Conservation (phyloP, 768 basidiomycete genomes). For the Asterophora parasitica region DNA sequence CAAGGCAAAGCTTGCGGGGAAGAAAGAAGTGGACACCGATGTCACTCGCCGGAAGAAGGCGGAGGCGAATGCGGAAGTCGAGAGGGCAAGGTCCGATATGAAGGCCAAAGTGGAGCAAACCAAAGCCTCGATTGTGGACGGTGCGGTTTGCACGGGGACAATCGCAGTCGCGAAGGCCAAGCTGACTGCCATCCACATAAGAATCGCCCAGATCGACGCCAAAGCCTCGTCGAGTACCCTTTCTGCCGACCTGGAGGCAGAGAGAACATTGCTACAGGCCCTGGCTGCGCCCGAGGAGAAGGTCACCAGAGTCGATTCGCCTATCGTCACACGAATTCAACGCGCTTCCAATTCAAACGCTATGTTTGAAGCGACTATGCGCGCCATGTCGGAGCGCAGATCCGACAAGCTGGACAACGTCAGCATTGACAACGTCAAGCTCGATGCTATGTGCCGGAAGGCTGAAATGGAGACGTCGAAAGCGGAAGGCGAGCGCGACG, state of each 20-base stretch:
- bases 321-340: slow-evolving; percentile 52
- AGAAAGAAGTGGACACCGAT: slow-evolving; percentile 57
- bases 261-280: slow-evolving; percentile 62
- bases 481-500: slow-evolving; percentile 61
- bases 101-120: slow-evolving; percentile 68
- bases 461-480: slow-evolving; percentile 68
- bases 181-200: slow-evolving; percentile 55
- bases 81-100: slow-evolving; percentile 70
- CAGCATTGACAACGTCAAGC: slow-evolving; percentile 63
- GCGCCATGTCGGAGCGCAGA: slow-evolving; percentile 75
- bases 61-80: slow-evolving; percentile 72
- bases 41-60: slow-evolving; percentile 58
- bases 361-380: slow-evolving; percentile 83
- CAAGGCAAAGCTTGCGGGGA: slow-evolving; percentile 79
- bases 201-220: slow-evolving; percentile 54
- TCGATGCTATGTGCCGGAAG: slow-evolving; percentile 59
- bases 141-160: slow-evolving; percentile 69
- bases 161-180: slow-evolving; percentile 66
- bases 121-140: slow-evolving; percentile 65
- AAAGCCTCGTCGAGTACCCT: slow-evolving; percentile 34
- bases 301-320: slow-evolving; percentile 52
- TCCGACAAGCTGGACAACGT: slow-evolving; percentile 76
- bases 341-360: slow-evolving; percentile 70
- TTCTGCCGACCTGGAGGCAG: slow-evolving; percentile 62
- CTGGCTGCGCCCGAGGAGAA: slow-evolving; percentile 71